phyloP scores from a whole-genome alignment of 202 grass and related monocot genomes.

The Elaeis oleifera region DNA sequence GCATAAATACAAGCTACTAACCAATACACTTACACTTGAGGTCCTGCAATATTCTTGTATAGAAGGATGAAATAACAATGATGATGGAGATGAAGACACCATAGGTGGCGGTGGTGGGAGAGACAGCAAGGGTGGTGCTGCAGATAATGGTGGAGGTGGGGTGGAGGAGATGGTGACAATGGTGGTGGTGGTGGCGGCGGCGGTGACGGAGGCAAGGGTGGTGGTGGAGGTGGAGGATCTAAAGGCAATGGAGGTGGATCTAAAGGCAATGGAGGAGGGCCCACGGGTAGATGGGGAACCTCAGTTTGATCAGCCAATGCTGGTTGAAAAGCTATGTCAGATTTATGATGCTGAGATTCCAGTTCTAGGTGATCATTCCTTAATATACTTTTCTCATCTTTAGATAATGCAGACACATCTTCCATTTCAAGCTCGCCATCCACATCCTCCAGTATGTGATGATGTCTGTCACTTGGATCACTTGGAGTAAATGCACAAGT shows the following conservation, averaged over 20 bases:
- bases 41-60: slow-evolving; percentile 55
- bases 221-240: slow-evolving; percentile 62
- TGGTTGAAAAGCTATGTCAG: slow-evolving; percentile 29
- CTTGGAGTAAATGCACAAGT: slow-evolving; percentile 32
- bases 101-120: not conserved
- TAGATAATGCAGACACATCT: slow-evolving; percentile 30
- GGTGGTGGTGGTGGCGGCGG: slow-evolving; percentile 56
- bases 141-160: slow-evolving; percentile 30
- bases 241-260: slow-evolving; percentile 21
- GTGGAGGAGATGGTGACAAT: slow-evolving; percentile 35
- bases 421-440: slow-evolving; percentile 40
- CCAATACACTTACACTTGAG: slow-evolving; percentile 55
- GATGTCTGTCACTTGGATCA: slow-evolving; percentile 23
- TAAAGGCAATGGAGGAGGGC: slow-evolving; percentile 46
- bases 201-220: slow-evolving; percentile 73
- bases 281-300: slow-evolving; percentile 44
- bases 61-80: slow-evolving; percentile 38
- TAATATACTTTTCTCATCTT: slow-evolving; percentile 20
- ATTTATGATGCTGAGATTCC: slow-evolving; percentile 14
- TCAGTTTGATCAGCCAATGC: slow-evolving; percentile 38
- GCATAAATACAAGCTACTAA: slow-evolving; percentile 11
- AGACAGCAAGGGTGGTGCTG: slow-evolving; percentile 34
- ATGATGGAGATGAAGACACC: slow-evolving; percentile 39
- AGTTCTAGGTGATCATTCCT: slow-evolving; percentile 23
- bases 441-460: slow-evolving; percentile 27